Evolutionary conservation across 1,139 yeast species (phyloP).

Genomic region (Pneumocystis oryctolagi): DNA sequence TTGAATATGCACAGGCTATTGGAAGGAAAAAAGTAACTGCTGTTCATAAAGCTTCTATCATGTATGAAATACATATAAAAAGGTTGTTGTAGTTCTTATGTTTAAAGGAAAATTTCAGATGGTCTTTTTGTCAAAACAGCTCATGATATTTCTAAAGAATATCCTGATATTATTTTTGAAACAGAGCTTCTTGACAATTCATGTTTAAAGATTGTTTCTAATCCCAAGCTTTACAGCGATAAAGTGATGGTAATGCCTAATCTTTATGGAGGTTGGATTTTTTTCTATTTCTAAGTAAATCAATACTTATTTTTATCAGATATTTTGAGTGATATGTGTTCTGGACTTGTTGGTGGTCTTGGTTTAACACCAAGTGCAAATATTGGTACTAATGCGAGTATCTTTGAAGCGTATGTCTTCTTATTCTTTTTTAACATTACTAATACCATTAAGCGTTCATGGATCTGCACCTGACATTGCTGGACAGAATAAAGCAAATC

Average conservation of each 20-base stretch:
- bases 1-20: conserved; percentile 84
- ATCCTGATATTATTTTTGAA: conserved; percentile 73
- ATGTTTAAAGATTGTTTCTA: conserved; percentile 74
- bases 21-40: conserved; percentile 81
- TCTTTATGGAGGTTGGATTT: conserved; percentile 66
- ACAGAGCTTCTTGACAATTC: conserved; percentile 92
- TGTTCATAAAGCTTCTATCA: conserved; percentile 96
- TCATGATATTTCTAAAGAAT: conserved; percentile 73
- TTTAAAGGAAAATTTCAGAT: conserved; percentile 57
- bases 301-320: conserved; percentile 9
- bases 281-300: not conserved
- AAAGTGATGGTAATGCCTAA: conserved; percentile 98
- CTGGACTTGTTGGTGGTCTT: conserved; percentile 95
- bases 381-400: conserved; percentile 95
- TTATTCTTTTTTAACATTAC: not conserved
- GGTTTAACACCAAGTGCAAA: conserved; percentile 98
- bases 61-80: conserved; percentile 26
- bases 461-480: conserved; percentile 92
- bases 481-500: conserved; percentile 90
- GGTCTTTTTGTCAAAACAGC: conserved; percentile 92
- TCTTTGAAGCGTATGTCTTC: conserved; percentile 59
- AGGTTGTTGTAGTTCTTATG: not conserved
- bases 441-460: conserved; percentile 41
- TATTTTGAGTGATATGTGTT: conserved; percentile 89
- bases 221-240: conserved; percentile 32